Percentiles rank a stretch among this genome's conserved stretches.
Evolutionary conservation across 202 grass and related monocot species (phyloP).

Genomic region (Panicum hallii): DNA sequence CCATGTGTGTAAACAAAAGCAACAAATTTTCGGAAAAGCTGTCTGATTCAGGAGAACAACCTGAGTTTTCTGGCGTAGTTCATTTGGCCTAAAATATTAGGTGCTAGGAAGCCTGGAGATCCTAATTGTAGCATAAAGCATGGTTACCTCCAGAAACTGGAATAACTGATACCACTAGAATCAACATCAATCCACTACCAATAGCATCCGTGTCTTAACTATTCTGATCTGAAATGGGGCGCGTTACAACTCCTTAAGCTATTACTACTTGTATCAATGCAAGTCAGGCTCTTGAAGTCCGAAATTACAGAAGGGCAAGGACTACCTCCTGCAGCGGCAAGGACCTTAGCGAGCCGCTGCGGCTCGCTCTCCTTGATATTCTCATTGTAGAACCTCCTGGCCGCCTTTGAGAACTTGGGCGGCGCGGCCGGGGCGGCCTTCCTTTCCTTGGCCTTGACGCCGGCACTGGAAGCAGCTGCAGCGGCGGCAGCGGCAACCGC

Average conservation of each 20-base stretch:
- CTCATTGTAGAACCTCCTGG: constrained; percentile 92
- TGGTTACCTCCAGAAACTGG: not conserved
- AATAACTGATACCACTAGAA: not conserved
- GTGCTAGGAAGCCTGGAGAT: not conserved
- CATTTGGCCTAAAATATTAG: constrained; percentile 3
- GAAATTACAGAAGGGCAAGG: not conserved
- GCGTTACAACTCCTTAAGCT: not conserved
- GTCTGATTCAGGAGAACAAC: not conserved
- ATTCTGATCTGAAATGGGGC: not conserved
- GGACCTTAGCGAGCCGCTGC: constrained; percentile 80
- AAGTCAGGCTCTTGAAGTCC: not conserved
- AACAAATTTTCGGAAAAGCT: not conserved
- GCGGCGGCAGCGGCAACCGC: constrained; percentile 2
- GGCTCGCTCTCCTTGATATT: constrained; percentile 61
- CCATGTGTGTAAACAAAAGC: not conserved
- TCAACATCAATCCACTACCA: not conserved
- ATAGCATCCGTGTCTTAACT: not conserved
- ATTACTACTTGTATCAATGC: not conserved
- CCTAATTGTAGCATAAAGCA: not conserved
- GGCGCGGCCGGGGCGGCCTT: constrained; percentile 33
- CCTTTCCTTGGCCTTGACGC: constrained; percentile 39
- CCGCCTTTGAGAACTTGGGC: constrained; percentile 94
- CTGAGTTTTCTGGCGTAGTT: not conserved
- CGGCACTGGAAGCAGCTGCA: not conserved
- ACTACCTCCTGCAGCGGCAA: constrained; percentile 85